phyloP scores from a whole-genome alignment of 1,284 basidiomycete genomes.

The Rhodotorula glutinis region DNA sequence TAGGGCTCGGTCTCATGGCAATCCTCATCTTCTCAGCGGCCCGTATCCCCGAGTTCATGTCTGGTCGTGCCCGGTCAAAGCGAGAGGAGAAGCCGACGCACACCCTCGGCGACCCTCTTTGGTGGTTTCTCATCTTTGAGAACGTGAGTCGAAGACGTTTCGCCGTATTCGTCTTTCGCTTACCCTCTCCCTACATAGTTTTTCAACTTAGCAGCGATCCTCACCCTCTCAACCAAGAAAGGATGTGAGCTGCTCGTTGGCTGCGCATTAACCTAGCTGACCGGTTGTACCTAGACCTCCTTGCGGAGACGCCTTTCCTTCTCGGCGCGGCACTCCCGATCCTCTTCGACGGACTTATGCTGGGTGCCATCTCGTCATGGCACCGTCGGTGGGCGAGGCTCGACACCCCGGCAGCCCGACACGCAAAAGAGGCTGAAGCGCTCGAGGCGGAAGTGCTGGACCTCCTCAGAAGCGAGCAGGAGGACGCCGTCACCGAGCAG shows the following conservation, averaged over 20 bases:
- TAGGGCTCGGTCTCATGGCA: background rate
- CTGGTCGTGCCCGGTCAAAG: background rate
- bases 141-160: background rate
- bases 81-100: background rate
- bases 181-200: too few relatives aligned
- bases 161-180: too few relatives aligned
- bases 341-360: background rate
- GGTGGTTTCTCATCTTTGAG: constrained; percentile 8
- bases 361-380: background rate
- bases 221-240: background rate
- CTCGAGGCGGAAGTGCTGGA: background rate
- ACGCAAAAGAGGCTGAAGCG: background rate
- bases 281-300: background rate
- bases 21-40: background rate
- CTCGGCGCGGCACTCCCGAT: constrained; percentile 7
- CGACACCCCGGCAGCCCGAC: background rate
- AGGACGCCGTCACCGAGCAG: too few relatives aligned
- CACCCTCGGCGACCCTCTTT: constrained; percentile 4
- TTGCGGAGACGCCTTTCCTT: constrained; percentile 1
- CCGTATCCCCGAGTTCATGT: background rate
- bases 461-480: background rate
- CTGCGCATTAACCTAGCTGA: too few relatives aligned
- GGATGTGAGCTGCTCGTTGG: background rate
- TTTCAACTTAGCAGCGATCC: constrained; percentile 14
- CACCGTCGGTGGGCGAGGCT: background rate